Conservation (phyloP, 352 stramenopile genomes). For the Pythium dissimile region DNA sequence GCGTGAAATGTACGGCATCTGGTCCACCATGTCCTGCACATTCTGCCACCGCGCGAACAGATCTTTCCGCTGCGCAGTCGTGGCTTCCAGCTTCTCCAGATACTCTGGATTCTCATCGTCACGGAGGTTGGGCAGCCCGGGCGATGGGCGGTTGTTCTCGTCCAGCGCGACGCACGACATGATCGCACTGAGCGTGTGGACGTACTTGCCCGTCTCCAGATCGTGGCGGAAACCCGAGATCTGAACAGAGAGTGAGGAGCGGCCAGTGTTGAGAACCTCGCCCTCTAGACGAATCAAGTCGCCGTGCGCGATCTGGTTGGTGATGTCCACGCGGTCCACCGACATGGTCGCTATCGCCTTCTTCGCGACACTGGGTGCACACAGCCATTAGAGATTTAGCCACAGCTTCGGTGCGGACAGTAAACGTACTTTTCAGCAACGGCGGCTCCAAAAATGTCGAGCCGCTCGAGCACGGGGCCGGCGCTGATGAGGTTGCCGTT, state of each 20-base stretch:
- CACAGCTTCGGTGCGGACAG: neutral
- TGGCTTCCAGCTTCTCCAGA: constrained; percentile 46
- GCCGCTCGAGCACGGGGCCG: constrained; percentile 31
- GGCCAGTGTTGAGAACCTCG: constrained; percentile 57
- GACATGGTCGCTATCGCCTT: constrained; percentile 64
- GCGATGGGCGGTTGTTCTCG: constrained; percentile 53
- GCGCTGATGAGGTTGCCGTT: constrained; percentile 27
- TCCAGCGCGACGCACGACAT: constrained; percentile 73
- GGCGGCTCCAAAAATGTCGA: constrained; percentile 58
- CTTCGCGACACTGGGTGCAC: constrained; percentile 33
- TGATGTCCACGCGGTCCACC: constrained; percentile 64
- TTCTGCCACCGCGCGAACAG: constrained; percentile 53
- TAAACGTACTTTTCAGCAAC: constrained; percentile 51
- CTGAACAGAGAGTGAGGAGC: constrained; percentile 53
- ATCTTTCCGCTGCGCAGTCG: constrained; percentile 60
- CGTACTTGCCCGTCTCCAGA: constrained; percentile 57
- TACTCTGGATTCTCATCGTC: constrained; percentile 40
- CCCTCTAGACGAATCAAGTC: constrained; percentile 64
- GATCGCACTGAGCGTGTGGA: constrained; percentile 65
- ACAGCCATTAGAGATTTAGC: neutral
- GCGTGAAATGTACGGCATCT: constrained; percentile 49
- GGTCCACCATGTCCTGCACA: constrained; percentile 62
- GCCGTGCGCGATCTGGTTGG: constrained; percentile 56
- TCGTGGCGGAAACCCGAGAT: constrained; percentile 69
- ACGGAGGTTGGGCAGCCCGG: constrained; percentile 43